Evolutionary conservation across 768 basidiomycete species (phyloP).

Genomic region (Mycena amicta): DNA sequence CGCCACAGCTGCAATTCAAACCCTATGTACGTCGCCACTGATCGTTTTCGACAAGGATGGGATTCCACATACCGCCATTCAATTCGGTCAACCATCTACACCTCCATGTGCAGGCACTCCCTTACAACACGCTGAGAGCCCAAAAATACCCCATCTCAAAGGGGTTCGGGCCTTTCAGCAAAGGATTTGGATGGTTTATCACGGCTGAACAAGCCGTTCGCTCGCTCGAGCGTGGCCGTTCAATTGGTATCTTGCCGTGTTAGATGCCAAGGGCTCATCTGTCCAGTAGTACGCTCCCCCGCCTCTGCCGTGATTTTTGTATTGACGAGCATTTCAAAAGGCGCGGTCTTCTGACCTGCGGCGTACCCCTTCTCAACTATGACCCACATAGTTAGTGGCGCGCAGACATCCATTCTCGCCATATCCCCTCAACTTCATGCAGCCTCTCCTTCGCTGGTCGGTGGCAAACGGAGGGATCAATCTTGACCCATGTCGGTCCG

Average conservation of each 20-base stretch:
- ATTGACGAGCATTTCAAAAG: no score
- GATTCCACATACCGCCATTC: conserved; percentile 83
- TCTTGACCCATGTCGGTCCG: no score
- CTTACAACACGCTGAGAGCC: conserved; percentile 50
- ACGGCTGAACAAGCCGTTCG: conserved; percentile 61
- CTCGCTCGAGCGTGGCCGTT: conserved; percentile 57
- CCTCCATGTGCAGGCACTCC: conserved; percentile 71
- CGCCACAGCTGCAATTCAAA: neutral
- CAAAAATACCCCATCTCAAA: conserved; percentile 52
- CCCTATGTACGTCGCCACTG: neutral
- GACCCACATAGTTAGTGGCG: no score
- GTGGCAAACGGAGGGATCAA: no score
- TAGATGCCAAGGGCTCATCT: no score
- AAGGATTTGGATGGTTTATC: conserved; percentile 76
- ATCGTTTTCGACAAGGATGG: conserved; percentile 51
- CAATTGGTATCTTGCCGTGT: conserved; percentile 54
- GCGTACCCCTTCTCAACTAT: no score
- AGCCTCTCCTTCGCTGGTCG: no score
- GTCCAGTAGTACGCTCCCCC: no score
- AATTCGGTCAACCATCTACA: conserved; percentile 74
- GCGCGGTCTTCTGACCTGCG: no score
- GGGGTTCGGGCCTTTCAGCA: conserved; percentile 45
- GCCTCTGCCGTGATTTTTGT: no score
- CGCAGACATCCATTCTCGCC: no score
- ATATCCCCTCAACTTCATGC: no score